Evolutionary conservation across 164 flowering plant species (phyloP), one percentile per base, ranked within the genome.

Genomic region (Tetracentron sinense): DNA sequence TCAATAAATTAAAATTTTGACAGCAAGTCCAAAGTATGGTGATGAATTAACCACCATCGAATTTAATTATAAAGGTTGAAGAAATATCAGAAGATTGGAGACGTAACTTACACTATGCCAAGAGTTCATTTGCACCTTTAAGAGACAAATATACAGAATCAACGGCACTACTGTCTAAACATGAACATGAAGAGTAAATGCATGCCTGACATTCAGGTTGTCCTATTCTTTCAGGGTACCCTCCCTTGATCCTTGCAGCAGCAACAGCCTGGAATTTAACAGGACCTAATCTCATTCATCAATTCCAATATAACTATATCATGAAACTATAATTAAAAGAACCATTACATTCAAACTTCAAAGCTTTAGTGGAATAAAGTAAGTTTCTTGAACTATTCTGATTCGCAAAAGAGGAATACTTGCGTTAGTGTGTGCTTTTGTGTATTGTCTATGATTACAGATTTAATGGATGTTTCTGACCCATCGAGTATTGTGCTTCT

Each of bases 171-270:
- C 60, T 57, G 26, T 57, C 21, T 33, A 7, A 35, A 16, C 14
- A 6, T 15, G 22, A 63, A 54, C 15, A 26, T n/a, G 49, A 44
- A 1, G 25, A 29, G 56, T 3, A 28, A 25, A 30, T 35, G 54
- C 85, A 69, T 82, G 79, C 99, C 97, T 91, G 95, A 60, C 99
- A 94, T 79, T 94, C 99, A 51, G 92, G 98, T 63, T 93, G 97
- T 57, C 98, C 98, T 44, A 81, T 47, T 78, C 98, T 85, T 80
- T 91, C 97, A 30, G 99, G 99, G 71, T 78, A 91, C 55, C 86
- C 96, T 48, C 98, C 98, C 61, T 79, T 94, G 79, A 88, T 86
- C 72, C 87, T 79, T 67, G 93, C 90, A 61, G 92, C 81, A 42
- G 88, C 99, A 75, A 89, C 82, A 61, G 89, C 96, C 99, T 94